Conservation (phyloP, 176 grass and related monocot genomes). For the Hsuehochloa calcarea region DNA sequence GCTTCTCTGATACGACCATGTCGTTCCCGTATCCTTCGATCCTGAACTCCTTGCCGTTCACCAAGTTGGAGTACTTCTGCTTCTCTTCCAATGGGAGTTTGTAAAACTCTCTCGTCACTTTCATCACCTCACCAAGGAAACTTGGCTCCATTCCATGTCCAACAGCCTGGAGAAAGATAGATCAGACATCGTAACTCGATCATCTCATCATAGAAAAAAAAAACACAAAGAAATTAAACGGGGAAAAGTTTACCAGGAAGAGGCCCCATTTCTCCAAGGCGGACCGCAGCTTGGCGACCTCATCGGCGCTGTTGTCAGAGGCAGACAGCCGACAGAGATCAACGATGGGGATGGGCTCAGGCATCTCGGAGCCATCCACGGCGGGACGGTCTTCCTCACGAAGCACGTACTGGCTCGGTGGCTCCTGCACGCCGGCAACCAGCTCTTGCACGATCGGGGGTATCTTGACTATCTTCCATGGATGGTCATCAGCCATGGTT, state of each 20-base stretch:
- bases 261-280: slow-evolving; percentile 45
- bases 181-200: neutral
- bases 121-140: slow-evolving; percentile 30
- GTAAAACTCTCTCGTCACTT: slow-evolving; percentile 25
- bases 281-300: slow-evolving; percentile 22
- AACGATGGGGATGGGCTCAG: slow-evolving; percentile 26
- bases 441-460: slow-evolving; percentile 50
- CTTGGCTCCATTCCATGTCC: slow-evolving; percentile 39
- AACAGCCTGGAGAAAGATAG: slow-evolving; percentile 22
- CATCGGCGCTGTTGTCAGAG: slow-evolving; percentile 4
- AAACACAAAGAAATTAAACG: neutral
- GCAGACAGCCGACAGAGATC: slow-evolving; percentile 43
- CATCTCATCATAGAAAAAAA: neutral
- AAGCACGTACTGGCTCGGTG: slow-evolving; percentile 47
- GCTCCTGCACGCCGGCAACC: slow-evolving; percentile 5
- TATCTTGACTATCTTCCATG: neutral
- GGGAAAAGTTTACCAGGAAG: slow-evolving; percentile 31
- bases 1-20: slow-evolving; percentile 22
- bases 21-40: slow-evolving; percentile 58
- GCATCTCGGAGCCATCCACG: neutral
- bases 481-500: slow-evolving; percentile 22
- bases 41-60: slow-evolving; percentile 43
- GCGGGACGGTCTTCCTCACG: neutral
- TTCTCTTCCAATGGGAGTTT: slow-evolving; percentile 45
- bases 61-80: slow-evolving; percentile 58